Conservation (phyloP, 306 rosid species). For the Coriaria nepalensis region DNA sequence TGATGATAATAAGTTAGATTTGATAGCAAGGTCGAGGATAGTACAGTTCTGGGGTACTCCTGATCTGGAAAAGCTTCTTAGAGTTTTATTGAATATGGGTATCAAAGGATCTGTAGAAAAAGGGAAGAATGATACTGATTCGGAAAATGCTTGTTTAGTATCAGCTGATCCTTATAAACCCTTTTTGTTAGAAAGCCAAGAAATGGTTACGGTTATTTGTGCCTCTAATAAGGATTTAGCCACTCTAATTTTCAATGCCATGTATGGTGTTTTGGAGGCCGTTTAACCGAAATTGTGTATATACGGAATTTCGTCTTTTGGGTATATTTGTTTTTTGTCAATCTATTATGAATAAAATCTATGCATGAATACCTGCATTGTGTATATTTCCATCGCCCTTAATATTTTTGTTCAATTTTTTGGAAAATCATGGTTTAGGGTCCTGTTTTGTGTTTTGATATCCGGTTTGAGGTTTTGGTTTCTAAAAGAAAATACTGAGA, state of each 20-base stretch:
- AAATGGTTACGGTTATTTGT: constrained; percentile 30
- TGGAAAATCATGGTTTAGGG: too few relatives aligned
- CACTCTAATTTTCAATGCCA: constrained; percentile 34
- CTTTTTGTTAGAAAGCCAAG: constrained; percentile 42
- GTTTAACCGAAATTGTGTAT: too few relatives aligned
- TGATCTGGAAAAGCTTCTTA: constrained; percentile 35
- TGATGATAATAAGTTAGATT: constrained; percentile 10
- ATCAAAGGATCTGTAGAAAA: constrained; percentile 32
- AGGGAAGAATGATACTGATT: constrained; percentile 15
- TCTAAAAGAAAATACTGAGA: too few relatives aligned
- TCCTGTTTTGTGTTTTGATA: too few relatives aligned
- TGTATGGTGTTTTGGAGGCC: constrained; percentile 33
- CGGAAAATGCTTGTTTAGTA: constrained; percentile 14
- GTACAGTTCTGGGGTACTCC: constrained; percentile 45
- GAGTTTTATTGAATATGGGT: constrained; percentile 42
- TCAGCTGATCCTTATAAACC: constrained; percentile 46
- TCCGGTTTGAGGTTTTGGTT: too few relatives aligned
- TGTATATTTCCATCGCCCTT: too few relatives aligned
- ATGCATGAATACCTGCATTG: too few relatives aligned
- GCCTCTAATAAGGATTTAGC: constrained; percentile 34
- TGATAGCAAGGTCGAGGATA: constrained; percentile 23
- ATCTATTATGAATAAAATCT: too few relatives aligned
- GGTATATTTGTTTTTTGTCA: too few relatives aligned
- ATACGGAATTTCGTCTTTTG: too few relatives aligned
- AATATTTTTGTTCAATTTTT: too few relatives aligned